Percentiles rank a stretch among this genome's conserved stretches.
These are phyloP conservation scores for Monosporascus sp. DNA, from an alignment of 2,329 filamentous ascomycete genomes.

Conservation along the genomic window DNA sequence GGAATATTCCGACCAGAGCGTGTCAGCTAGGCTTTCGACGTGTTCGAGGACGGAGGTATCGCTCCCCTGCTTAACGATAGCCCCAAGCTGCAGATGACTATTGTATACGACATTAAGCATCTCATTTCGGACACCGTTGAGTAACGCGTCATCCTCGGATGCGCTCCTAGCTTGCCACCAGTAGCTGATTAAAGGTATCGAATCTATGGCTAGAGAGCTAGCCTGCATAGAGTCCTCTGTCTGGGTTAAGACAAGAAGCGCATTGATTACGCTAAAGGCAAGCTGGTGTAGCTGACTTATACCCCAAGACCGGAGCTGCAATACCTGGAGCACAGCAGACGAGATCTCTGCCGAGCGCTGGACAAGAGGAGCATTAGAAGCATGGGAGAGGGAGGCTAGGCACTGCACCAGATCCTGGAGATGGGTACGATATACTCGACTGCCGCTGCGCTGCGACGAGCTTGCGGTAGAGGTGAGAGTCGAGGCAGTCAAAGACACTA, in stretches of 20 bases:
- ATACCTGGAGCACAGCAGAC: constrained; percentile 51
- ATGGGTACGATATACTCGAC: constrained; percentile 29
- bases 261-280: constrained; percentile 73
- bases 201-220: constrained; percentile 50
- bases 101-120: constrained; percentile 69
- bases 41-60: constrained; percentile 36
- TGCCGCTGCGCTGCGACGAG: constrained; percentile 14
- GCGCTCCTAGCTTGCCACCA: constrained; percentile 73
- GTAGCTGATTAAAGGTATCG: constrained; percentile 67
- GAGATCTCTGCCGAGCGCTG: constrained; percentile 53
- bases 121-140: constrained; percentile 66
- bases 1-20: constrained; percentile 74
- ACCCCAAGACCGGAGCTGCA: constrained; percentile 54
- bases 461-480: constrained; percentile 25
- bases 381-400: constrained; percentile 58
- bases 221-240: constrained; percentile 65
- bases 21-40: constrained; percentile 63
- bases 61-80: constrained; percentile 42
- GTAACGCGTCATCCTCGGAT: constrained; percentile 52
- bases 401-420: constrained; percentile 58
- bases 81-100: constrained; percentile 59
- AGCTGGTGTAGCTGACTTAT: constrained; percentile 63
- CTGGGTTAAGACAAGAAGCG: constrained; percentile 59
- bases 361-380: constrained; percentile 63
- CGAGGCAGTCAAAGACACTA: constrained; percentile 23